Evolutionary conservation across 2,329 filamentous ascomycete genomes (phyloP).

Genomic region (Aureobasidium sp.): DNA sequence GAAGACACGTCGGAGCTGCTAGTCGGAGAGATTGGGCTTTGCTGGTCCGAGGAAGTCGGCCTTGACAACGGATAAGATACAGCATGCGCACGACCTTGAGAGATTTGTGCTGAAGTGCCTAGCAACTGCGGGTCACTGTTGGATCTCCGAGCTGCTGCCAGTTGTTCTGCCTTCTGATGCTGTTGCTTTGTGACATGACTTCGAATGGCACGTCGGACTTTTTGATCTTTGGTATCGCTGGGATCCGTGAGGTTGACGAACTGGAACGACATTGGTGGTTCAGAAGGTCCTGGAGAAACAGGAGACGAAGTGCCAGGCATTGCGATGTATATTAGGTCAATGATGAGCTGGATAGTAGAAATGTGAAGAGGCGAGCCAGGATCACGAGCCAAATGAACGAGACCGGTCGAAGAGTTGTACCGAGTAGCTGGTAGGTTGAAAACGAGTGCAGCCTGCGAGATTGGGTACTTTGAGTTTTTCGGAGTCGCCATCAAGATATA

Average conservation of each 20-base stretch:
- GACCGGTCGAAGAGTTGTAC: not conserved
- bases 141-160: conserved; percentile 20
- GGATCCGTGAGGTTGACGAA: conserved; percentile 21
- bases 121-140: conserved; percentile 14
- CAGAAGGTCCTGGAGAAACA: conserved; percentile 1
- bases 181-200: conserved; percentile 30
- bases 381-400: not conserved
- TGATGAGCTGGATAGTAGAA: not conserved
- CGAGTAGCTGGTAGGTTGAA: not conserved
- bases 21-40: not conserved
- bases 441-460: not conserved
- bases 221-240: conserved; percentile 27
- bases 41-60: not conserved
- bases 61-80: conserved; percentile 14
- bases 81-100: conserved; percentile 16
- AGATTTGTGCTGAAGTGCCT: not conserved
- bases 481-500: not conserved
- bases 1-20: not conserved
- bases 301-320: not conserved
- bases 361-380: not conserved
- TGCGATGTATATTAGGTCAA: not conserved
- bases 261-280: conserved; percentile 2
- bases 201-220: conserved; percentile 28
- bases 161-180: conserved; percentile 24
- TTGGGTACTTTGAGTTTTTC: not conserved